These are phyloP conservation scores for Trichoderma hamatum DNA, from an alignment of 2,329 filamentous ascomycete genomes.

Conservation along the genomic window DNA sequence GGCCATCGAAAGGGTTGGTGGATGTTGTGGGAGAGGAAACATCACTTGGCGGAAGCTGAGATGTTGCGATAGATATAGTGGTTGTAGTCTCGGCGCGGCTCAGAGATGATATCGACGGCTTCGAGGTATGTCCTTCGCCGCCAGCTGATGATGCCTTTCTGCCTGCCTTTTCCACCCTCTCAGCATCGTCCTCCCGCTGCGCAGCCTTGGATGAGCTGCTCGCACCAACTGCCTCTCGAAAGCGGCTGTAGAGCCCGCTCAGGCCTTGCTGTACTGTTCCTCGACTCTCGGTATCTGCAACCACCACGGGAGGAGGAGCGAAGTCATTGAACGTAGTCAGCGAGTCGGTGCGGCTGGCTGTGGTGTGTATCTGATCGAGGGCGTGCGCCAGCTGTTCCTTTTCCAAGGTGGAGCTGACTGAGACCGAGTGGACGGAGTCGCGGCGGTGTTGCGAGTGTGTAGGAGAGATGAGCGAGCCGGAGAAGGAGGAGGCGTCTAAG, in stretches of 20 bases:
- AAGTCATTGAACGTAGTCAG: slow-evolving; percentile 96
- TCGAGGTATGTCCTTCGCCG: slow-evolving; percentile 44
- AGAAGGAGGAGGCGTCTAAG: slow-evolving; percentile 36
- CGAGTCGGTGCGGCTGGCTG: slow-evolving; percentile 80
- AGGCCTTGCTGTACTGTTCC: slow-evolving; percentile 75
- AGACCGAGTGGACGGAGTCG: slow-evolving; percentile 47
- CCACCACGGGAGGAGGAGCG: slow-evolving; percentile 66
- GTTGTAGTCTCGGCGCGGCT: slow-evolving; percentile 46
- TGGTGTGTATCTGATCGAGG: slow-evolving; percentile 84
- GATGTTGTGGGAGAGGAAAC: slow-evolving; percentile 43
- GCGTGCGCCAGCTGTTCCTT: slow-evolving; percentile 75
- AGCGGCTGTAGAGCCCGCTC: slow-evolving; percentile 83
- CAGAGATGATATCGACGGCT: slow-evolving; percentile 46
- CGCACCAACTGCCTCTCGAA: slow-evolving; percentile 79
- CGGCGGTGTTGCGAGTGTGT: slow-evolving; percentile 41
- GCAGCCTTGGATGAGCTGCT: slow-evolving; percentile 51
- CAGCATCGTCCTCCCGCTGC: slow-evolving; percentile 38
- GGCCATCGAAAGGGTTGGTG: slow-evolving; percentile 43
- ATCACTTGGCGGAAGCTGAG: slow-evolving; percentile 40
- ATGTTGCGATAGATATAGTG: slow-evolving; percentile 37
- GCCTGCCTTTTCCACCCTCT: slow-evolving; percentile 5
- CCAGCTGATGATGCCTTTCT: slow-evolving; percentile 39
- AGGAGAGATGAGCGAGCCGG: slow-evolving; percentile 37
- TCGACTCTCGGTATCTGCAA: slow-evolving; percentile 66
- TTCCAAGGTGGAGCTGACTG: slow-evolving; percentile 52